Base-by-base conservation (phyloP, 768 basidiomycete genomes). In the Gloeophyllum trabeum region DNA sequence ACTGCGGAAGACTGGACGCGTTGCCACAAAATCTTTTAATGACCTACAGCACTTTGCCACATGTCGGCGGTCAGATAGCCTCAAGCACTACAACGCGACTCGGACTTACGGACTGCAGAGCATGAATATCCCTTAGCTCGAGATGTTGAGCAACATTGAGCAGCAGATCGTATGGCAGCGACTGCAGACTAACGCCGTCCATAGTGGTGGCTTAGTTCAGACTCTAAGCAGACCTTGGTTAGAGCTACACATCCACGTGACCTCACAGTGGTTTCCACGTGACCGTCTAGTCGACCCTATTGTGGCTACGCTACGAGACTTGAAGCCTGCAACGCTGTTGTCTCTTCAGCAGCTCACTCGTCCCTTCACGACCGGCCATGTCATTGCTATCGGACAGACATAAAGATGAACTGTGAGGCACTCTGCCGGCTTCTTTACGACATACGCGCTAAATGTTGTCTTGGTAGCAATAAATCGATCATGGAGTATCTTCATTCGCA, bases 381-480 rank as follows among this genome's bases (percentile, higher is more conserved):
- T 39, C 46, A 57, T 40, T 49, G 18, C n/a, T n/a, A n/a, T n/a
- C n/a, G n/a, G n/a, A n/a, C n/a, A n/a, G n/a, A n/a, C n/a, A n/a
- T n/a, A n/a, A n/a, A n/a, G n/a, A n/a, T n/a, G n/a, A n/a, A n/a
- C n/a, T n/a, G n/a, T n/a, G n/a, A n/a, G n/a, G n/a, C n/a, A n/a
- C n/a, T n/a, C n/a, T n/a, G n/a, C n/a, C n/a, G n/a, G n/a, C n/a
- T n/a, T n/a, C n/a, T n/a, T n/a, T n/a, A n/a, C n/a, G n/a, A n/a
- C n/a, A n/a, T n/a, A n/a, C n/a, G n/a, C n/a, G n/a, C n/a, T n/a
- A n/a, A n/a, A n/a, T n/a, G n/a, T n/a, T n/a, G n/a, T n/a, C n/a
- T n/a, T n/a, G n/a, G n/a, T 53, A 85, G 82, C 54, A 79, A 85
- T 65, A 83, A 81, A 63, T 78, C 82, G 50, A 84, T 85, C 69